Base-by-base conservation (phyloP, 2,329 filamentous ascomycete species). In the Gaeumannomyces tritici region DNA sequence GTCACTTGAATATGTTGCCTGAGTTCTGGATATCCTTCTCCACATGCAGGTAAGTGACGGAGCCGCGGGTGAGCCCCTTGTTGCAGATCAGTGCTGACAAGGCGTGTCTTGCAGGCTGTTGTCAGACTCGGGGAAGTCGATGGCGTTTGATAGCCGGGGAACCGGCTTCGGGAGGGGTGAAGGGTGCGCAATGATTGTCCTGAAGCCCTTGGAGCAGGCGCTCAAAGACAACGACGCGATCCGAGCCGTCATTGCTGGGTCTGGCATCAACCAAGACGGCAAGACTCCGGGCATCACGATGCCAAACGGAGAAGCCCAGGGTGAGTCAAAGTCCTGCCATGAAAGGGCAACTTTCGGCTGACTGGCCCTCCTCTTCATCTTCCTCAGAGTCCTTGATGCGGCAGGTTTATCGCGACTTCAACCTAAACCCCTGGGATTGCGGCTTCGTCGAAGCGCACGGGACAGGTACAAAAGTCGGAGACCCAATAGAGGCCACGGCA, bases 121-220 rank as follows among this genome's bases (percentile, higher is more conserved):
- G 31, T 81, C 80, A 1, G 77, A 82, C 33, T 77, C 77, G 0
- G 82, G 82, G 1, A 75, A 79, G 47, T 84, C 79, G 18, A 79
- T 77, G 60, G 81, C 81, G 31, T 83, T 79, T 66, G 83, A 83
- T 66, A 70, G 72, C 24, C 73, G 75, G 59, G 59, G 59, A 21
- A 55, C 24, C 51, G 87, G 86, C 0, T 89, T 86, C 66, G 84
- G 80, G 0, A 79, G 85, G 13, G 86, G 84, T 11, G 85, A 88
- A 66, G 85, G 84, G 5, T 78, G 80, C 28, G 82, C 76, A 8
- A 75, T 80, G 57, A 66, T 88, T 3, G 69, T 87, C 13, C 69
- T 88, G 15, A 88, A 88, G 72, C 78, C 77, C 0, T 74, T 87
- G 0, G 76, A 79, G 47, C 76, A 82, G 63, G 85, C 85, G 2